These are phyloP conservation scores for Blastomyces parvus DNA, from an alignment of 2,329 filamentous ascomycete species.

Conservation along the genomic window DNA sequence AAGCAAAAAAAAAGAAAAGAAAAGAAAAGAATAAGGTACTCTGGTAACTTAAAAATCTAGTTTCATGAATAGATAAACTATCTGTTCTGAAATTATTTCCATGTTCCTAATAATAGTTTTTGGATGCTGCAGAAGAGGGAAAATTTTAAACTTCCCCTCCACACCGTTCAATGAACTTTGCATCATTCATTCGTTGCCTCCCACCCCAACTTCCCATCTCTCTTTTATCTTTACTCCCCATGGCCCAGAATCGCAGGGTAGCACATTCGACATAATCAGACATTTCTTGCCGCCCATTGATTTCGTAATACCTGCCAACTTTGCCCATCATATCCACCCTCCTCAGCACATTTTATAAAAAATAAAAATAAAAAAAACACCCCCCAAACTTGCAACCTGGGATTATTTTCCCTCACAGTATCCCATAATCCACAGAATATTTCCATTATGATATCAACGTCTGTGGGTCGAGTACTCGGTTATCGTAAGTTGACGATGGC, in stretches of 20 bases:
- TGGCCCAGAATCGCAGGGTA: background rate
- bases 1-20: background rate
- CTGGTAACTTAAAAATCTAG: background rate
- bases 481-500: background rate
- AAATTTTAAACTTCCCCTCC: background rate
- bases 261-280: background rate
- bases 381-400: background rate
- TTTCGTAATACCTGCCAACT: conserved; percentile 3
- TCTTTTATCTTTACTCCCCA: background rate
- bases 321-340: background rate
- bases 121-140: background rate
- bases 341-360: background rate
- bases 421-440: background rate
- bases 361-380: too few species aligned
- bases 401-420: background rate
- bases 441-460: background rate
- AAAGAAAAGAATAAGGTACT: background rate
- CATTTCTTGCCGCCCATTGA: background rate
- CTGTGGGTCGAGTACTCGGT: background rate
- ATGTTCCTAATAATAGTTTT: background rate
- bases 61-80: too few species aligned
- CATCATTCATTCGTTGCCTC: background rate
- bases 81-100: background rate
- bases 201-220: background rate
- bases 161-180: background rate